Evolutionary conservation across 257 asterid species (phyloP).

Genomic region (Nemophila menziesii): DNA sequence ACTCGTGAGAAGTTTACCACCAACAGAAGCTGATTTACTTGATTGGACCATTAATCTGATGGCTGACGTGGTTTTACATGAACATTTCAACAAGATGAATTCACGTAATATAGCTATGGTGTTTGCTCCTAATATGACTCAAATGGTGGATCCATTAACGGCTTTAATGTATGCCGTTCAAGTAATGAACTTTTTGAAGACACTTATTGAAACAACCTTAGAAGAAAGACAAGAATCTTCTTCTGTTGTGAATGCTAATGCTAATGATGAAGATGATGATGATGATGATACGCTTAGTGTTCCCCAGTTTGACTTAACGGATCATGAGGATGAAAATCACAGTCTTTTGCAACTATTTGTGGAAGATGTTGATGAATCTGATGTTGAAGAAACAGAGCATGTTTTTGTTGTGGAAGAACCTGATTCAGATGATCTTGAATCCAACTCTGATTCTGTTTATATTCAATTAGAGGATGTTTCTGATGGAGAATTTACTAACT

Average conservation of each 20-base stretch:
- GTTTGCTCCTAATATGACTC: constrained; percentile 7
- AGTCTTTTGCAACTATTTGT: constrained; percentile 20
- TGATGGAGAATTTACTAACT: constrained; percentile 44
- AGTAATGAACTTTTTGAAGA: constrained; percentile 87
- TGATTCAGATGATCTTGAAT: constrained; percentile 14
- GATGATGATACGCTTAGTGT: constrained; percentile 48
- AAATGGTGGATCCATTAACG: constrained; percentile 88
- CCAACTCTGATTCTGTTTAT: constrained; percentile 29
- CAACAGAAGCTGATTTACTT: constrained; percentile 1
- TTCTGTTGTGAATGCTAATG: constrained; percentile 28
- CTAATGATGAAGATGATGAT: constrained; percentile 38
- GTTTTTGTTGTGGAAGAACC: constrained; percentile 9
- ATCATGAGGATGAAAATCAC: constrained; percentile 18
- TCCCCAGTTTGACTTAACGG: constrained; percentile 14
- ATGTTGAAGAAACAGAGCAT: constrained; percentile 25
- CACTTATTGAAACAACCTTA: constrained; percentile 72
- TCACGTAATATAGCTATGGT: constrained; percentile 5
- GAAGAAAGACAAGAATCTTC: constrained; percentile 49
- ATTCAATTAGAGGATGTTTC: constrained; percentile 23
- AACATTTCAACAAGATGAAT: constrained; percentile 10
- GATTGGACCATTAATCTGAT: constrained; percentile 6
- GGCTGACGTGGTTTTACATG: constrained; percentile 7
- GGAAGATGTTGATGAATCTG: no score
- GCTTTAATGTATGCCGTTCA: constrained; percentile 93
- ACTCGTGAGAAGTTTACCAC: constrained; percentile 1